Evolutionary conservation across 495 filamentous ascomycete species (phyloP).

Genomic region (Astrothelium macrocarpum): DNA sequence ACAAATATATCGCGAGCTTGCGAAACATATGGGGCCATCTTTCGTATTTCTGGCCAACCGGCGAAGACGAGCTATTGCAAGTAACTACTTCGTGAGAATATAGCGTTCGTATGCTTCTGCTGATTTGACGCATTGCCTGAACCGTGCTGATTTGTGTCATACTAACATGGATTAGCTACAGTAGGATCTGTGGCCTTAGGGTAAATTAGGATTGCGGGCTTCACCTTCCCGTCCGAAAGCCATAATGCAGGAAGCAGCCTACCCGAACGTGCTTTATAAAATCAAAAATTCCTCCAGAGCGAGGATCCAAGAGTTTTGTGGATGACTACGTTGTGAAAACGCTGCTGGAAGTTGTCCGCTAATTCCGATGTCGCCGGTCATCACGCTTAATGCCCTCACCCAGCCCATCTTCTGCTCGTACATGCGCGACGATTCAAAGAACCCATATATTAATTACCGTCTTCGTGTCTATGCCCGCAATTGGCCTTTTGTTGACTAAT

Average conservation of each 20-base stretch:
- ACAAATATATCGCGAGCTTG: not conserved
- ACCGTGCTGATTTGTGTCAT: not conserved
- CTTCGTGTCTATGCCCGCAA: not conserved
- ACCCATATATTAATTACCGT: not conserved
- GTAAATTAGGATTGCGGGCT: not conserved
- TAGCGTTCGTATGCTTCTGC: not conserved
- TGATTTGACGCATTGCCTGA: no score
- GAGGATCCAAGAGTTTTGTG: not conserved
- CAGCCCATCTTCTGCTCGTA: not conserved
- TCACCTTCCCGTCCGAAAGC: not conserved
- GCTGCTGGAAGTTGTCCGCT: not conserved
- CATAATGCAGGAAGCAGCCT: not conserved
- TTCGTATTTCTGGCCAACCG: not conserved
- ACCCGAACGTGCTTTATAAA: not conserved
- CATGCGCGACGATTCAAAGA: not conserved
- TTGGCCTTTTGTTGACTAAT: not conserved
- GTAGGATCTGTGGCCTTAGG: not conserved
- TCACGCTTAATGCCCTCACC: not conserved
- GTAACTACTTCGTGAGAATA: not conserved
- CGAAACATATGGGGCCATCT: not conserved
- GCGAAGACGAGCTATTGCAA: not conserved
- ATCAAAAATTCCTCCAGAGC: not conserved
- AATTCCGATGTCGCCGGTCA: not conserved
- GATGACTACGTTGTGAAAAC: not conserved
- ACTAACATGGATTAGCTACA: not conserved